Percentiles rank a stretch among this genome's conserved stretches.
Conservation (phyloP, 768 basidiomycete species). For the Mrakia blollopis region DNA sequence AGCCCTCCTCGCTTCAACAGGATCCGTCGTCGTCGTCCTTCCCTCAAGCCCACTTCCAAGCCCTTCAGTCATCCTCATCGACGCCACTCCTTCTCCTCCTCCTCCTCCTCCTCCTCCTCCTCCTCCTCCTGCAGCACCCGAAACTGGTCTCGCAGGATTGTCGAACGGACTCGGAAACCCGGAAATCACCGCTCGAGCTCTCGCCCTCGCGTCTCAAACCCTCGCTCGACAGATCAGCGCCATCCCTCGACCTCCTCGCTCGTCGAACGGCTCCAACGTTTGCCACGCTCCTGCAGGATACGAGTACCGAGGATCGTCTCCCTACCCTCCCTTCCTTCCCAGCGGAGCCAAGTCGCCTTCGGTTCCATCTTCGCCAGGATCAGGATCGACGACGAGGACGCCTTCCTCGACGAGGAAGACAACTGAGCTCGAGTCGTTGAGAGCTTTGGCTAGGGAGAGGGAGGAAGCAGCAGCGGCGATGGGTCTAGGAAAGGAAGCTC, state of each 20-base stretch:
- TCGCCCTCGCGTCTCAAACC: constrained; percentile 73
- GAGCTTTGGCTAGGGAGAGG: constrained; percentile 17
- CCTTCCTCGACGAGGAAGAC: constrained; percentile 13
- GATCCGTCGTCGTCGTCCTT: constrained; percentile 35
- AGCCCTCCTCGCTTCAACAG: constrained; percentile 47
- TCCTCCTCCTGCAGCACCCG: constrained; percentile 8
- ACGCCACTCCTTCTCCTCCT: not conserved
- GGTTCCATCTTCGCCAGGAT: constrained; percentile 62
- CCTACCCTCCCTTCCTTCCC: not conserved
- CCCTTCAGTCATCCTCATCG: not conserved
- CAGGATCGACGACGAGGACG: constrained; percentile 62
- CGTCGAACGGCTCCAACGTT: constrained; percentile 25
- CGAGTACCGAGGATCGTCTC: constrained; percentile 43
- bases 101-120: constrained; percentile 16
- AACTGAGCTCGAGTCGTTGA: constrained; percentile 20
- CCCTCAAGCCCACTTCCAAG: constrained; percentile 19
- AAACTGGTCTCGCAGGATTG: constrained; percentile 10
- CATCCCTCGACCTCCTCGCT: constrained; percentile 37
- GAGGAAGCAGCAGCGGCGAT: constrained; percentile 12
- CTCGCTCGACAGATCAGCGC: constrained; percentile 68
- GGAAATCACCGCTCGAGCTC: constrained; percentile 35
- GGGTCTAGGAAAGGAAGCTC: constrained; percentile 12
- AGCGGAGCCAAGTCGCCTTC: constrained; percentile 4
- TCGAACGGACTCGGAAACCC: constrained; percentile 13
- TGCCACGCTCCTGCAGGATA: constrained; percentile 28